Base-by-base conservation (phyloP, 177 flowering plant genomes). In the Vitis hybrid region DNA sequence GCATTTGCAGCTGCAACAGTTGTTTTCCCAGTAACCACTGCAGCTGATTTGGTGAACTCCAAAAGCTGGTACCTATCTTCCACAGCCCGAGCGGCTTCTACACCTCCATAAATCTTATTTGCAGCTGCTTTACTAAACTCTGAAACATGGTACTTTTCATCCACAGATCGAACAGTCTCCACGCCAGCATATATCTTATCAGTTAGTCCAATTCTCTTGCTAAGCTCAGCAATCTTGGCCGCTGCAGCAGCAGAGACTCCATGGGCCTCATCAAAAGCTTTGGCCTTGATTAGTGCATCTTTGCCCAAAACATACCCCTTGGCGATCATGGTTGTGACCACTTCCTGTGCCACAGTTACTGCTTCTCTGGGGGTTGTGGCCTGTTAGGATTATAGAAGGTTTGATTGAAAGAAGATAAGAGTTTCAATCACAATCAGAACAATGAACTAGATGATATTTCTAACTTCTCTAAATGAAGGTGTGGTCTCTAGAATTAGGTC, bases 251-350 rank as follows among this genome's bases (percentile, higher is more conserved):
- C 85, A 21, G 97, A 85, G 16, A 94, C 81, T 48, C 78, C 79
- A 72, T 82, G 76, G 15, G 94, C 88, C 62, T 89, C 91, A n/a
- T 94, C 97, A 15, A 92, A 86, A 6, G 85, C 92, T 81, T 89
- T 94, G 27, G 98, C 98, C 74, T 83, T 91, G 70, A 70, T 21
- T 56, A 92, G 63, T 67, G 93, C 91, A 65, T 89, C 98, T 78
- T 89, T 89, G 59, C 93, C 86, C 27, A 94, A 72, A 40, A 84
- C 82, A 50, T 91, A 94, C n/a, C 98, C 98, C 74, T 88, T 92
- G 32, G 92, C 71, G 32, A 88, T n/a, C 97, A 94, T 92, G 68
- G 90, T 79, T 70, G 76, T 87, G 1, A 94, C 97, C 2, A 89
- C 92, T 65, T 94, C 93, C 71, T 94, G 97, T 14, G 98, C 87